phyloP scores from a whole-genome alignment of 306 rosid genomes.

The Medicago arabica region DNA sequence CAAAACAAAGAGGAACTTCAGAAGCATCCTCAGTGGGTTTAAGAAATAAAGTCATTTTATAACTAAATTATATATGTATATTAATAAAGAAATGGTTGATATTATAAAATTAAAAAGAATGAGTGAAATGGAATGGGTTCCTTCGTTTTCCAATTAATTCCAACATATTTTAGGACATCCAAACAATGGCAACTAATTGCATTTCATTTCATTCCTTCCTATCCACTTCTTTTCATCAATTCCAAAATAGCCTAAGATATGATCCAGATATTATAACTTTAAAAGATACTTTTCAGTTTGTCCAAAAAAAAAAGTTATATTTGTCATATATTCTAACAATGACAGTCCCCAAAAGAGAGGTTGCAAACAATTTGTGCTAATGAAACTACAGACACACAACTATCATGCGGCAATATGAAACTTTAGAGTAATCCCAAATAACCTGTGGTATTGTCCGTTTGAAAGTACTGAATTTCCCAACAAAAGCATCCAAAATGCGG shows the following conservation, averaged over 20 bases:
- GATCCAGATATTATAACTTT: background rate
- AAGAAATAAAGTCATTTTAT: background rate
- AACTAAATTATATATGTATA: background rate
- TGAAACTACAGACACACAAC: conserved; percentile 7
- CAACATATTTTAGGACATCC: conserved; percentile 1
- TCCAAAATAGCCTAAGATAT: conserved; percentile 14
- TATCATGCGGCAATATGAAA: conserved; percentile 15
- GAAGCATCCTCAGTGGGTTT: conserved; percentile 8
- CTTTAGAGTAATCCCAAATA: conserved; percentile 29
- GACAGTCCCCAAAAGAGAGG: conserved; percentile 25
- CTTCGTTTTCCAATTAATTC: background rate
- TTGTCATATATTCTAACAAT: background rate
- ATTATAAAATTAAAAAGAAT: background rate
- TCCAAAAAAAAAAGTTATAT: background rate
- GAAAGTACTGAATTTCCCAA: conserved; percentile 96
- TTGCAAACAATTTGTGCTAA: conserved; percentile 12
- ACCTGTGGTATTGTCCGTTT: conserved; percentile 98
- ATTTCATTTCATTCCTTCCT: conserved; percentile 2
- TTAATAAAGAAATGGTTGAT: background rate
- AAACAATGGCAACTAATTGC: background rate
- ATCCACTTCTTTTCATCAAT: conserved; percentile 12
- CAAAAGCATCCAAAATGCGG: conserved; percentile 96
- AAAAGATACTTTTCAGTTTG: background rate
- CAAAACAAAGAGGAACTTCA: conserved; percentile 14
- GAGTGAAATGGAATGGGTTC: conserved; percentile 4